phyloP scores from a whole-genome alignment of 768 basidiomycete genomes.

The Ramaria rubella region DNA sequence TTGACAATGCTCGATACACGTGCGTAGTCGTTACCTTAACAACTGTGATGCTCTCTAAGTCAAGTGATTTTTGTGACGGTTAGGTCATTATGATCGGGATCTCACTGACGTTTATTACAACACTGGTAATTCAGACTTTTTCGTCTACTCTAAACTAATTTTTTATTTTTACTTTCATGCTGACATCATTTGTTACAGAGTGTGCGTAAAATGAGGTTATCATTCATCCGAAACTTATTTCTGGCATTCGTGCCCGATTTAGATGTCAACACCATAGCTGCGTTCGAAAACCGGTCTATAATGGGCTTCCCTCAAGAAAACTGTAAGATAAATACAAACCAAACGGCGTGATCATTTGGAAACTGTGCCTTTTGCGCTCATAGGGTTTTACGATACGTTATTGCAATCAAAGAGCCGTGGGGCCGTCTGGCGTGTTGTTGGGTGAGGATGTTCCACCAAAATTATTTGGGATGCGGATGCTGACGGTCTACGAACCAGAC shows the following conservation, averaged over 20 bases:
- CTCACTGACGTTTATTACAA: conserved; percentile 54
- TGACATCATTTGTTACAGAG: not conserved
- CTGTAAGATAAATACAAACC: too few relatives aligned
- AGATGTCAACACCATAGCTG: too few relatives aligned
- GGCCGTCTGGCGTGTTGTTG: conserved; percentile 49
- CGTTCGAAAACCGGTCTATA: conserved; percentile 41
- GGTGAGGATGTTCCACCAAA: conserved; percentile 30
- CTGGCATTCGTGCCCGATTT: too few relatives aligned
- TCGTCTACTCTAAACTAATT: too few relatives aligned
- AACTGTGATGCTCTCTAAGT: too few relatives aligned
- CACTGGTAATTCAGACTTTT: conserved; percentile 35
- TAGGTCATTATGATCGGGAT: conserved; percentile 49
- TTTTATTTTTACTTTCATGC: too few relatives aligned
- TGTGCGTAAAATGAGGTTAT: too few relatives aligned
- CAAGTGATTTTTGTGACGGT: not conserved
- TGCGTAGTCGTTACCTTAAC: conserved; percentile 19
- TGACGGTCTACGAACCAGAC: too few relatives aligned
- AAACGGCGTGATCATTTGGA: too few relatives aligned
- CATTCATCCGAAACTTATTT: too few relatives aligned
- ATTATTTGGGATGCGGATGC: too few relatives aligned
- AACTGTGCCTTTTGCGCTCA: not conserved
- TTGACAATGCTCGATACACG: conserved; percentile 59
- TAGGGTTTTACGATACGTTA: conserved; percentile 46
- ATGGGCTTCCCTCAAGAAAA: conserved; percentile 52
- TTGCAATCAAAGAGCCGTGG: conserved; percentile 39